These are phyloP conservation scores for Lactifluus volemus DNA, from an alignment of 768 basidiomycete species.

Conservation along the genomic window DNA sequence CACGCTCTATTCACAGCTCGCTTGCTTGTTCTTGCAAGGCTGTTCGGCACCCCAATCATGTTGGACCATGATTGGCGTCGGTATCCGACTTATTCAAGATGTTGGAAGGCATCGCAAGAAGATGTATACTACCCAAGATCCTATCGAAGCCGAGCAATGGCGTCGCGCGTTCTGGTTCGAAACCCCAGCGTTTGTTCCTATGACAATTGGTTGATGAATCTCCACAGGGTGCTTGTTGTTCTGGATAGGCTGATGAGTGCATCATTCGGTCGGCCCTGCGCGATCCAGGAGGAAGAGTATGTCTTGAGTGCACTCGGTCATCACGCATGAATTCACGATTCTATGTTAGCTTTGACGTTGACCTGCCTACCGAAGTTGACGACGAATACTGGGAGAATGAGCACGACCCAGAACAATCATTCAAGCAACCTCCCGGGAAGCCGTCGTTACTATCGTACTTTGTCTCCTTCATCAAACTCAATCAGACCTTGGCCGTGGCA, in stretches of 20 bases:
- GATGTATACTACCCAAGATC: slow-evolving; percentile 32
- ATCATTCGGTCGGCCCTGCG: slow-evolving; percentile 58
- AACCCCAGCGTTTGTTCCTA: not conserved
- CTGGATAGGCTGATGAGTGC: slow-evolving; percentile 41
- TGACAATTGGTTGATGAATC: not conserved
- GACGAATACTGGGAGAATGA: slow-evolving; percentile 20
- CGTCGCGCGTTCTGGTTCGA: slow-evolving; percentile 56
- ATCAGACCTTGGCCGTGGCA: slow-evolving; percentile 54
- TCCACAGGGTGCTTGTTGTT: slow-evolving; percentile 37
- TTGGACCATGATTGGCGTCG: slow-evolving; percentile 53
- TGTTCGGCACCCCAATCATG: slow-evolving; percentile 40
- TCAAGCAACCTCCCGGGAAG: slow-evolving; percentile 55
- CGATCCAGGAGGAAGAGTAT: slow-evolving; percentile 68
- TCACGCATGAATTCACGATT: slow-evolving; percentile 12
- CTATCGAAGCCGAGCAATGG: slow-evolving; percentile 62
- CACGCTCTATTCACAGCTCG: slow-evolving; percentile 24
- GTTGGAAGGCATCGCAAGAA: slow-evolving; percentile 60
- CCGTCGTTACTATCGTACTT: slow-evolving; percentile 49
- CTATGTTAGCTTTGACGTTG: slow-evolving; percentile 20
- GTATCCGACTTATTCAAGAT: slow-evolving; percentile 66
- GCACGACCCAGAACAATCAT: slow-evolving; percentile 25
- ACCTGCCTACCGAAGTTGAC: slow-evolving; percentile 17
- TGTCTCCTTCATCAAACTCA: slow-evolving; percentile 45
- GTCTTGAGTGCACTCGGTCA: slow-evolving; percentile 21
- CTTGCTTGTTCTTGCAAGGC: slow-evolving; percentile 34